These are phyloP conservation scores for Hyaloperonospora arabidopsidis DNA, from an alignment of 352 stramenopile genomes.

Conservation along the genomic window DNA sequence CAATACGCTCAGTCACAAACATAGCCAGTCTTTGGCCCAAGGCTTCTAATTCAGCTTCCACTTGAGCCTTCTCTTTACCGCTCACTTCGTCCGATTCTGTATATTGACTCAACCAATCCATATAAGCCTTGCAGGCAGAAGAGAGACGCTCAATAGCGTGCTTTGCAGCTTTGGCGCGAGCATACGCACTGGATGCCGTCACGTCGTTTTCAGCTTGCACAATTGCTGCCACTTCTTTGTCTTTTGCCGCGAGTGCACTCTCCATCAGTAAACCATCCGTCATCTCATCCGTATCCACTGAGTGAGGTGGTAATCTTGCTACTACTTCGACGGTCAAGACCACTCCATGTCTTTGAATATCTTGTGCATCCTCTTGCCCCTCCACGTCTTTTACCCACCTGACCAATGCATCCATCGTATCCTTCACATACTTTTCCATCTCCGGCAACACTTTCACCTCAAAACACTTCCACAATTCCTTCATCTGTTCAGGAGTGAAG, in stretches of 20 bases:
- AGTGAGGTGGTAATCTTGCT: conserved; percentile 19
- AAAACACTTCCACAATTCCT: conserved; percentile 26
- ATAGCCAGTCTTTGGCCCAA: conserved; percentile 21
- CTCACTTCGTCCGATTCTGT: conserved; percentile 9
- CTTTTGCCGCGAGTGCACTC: conserved; percentile 12
- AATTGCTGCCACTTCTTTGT: conserved; percentile 21
- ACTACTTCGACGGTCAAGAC: conserved; percentile 16
- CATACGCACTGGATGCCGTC: conserved; percentile 17
- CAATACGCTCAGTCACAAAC: conserved; percentile 12
- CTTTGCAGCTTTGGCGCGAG: conserved; percentile 32
- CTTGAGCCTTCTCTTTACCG: conserved; percentile 11
- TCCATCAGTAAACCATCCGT: conserved; percentile 15
- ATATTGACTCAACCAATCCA: conserved; percentile 37
- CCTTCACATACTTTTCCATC: conserved; percentile 31
- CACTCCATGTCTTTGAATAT: conserved; percentile 14
- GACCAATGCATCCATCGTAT: conserved; percentile 31
- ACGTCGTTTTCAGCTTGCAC: conserved; percentile 16
- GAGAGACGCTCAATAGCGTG: conserved; percentile 39
- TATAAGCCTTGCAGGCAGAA: conserved; percentile 30
- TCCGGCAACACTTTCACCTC: conserved; percentile 27
- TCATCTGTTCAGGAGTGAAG: conserved; percentile 25
- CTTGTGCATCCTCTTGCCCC: conserved; percentile 7
- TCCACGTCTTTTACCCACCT: conserved; percentile 29
- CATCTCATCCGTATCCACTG: conserved; percentile 16
- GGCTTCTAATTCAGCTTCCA: conserved; percentile 20